Percentiles rank a stretch among this genome's conserved stretches.
Conservation (phyloP, 176 grass and related monocot genomes). For the Cenchrus americanus region DNA sequence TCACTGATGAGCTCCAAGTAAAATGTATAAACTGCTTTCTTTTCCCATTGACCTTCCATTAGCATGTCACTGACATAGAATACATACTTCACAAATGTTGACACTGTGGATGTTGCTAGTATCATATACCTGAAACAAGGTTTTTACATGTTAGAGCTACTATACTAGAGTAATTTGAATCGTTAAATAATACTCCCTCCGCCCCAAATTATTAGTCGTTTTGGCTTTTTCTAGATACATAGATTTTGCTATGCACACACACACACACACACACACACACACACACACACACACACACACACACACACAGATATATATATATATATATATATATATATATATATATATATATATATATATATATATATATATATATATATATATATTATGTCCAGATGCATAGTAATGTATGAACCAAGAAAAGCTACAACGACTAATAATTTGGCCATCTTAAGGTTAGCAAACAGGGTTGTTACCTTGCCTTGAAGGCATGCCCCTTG, state of each 20-base stretch:
- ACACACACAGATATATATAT: no score
- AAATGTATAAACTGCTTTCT: conserved; percentile 96
- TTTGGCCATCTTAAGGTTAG: conserved; percentile 7
- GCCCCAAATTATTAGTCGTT: no score
- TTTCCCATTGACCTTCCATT: conserved; percentile 98
- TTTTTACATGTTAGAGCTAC: conserved; percentile 28
- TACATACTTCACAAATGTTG: conserved; percentile 89
- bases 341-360: no score
- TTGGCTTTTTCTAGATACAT: no score
- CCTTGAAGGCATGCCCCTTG: background rate
- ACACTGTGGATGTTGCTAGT: conserved; percentile 83
- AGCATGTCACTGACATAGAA: conserved; percentile 97
- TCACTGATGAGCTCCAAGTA: conserved; percentile 93
- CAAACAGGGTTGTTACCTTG: conserved; percentile 5
- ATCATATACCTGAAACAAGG: conserved; percentile 84
- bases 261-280: no score
- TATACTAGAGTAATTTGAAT: conserved; percentile 1
- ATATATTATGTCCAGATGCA: no score
- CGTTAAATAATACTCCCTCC: conserved; percentile 9
- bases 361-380: no score
- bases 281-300: no score
- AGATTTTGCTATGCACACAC: no score
- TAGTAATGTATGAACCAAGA: no score
- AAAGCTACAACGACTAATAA: no score
- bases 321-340: no score